Conservation (phyloP, 139 green algal genomes). For the Volvox reticuliferus region DNA sequence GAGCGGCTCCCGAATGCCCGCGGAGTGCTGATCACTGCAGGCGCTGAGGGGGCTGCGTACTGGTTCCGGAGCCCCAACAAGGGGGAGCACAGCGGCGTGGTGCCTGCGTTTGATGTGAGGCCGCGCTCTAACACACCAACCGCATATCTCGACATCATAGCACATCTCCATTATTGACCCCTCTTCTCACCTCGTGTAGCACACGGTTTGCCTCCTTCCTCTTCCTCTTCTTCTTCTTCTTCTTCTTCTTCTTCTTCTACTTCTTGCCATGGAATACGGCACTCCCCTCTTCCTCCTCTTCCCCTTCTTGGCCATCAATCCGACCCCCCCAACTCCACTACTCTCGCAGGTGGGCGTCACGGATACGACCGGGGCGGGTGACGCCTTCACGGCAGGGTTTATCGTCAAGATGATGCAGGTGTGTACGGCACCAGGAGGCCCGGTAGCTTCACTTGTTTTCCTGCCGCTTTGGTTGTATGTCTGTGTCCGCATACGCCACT, state of each 20-base stretch:
- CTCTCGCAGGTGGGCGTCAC: constrained; percentile 69
- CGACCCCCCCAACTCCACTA: neutral
- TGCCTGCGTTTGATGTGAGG: constrained; percentile 71
- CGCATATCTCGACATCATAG: no score
- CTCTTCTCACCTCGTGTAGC: no score
- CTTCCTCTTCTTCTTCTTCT: no score
- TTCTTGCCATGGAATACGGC: no score
- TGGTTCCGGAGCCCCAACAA: constrained; percentile 72
- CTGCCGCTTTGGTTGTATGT: no score
- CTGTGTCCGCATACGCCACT: no score
- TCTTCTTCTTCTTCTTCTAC: no score
- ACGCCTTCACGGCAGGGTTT: constrained; percentile 91
- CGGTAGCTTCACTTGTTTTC: no score
- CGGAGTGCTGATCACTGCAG: constrained; percentile 87
- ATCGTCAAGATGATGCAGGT: constrained; percentile 73
- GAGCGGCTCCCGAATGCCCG: constrained; percentile 65
- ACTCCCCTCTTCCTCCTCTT: neutral
- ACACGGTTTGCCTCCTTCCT: neutral
- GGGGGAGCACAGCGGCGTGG: constrained; percentile 67
- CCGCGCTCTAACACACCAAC: no score
- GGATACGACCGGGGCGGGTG: constrained; percentile 93
- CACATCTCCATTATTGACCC: no score
- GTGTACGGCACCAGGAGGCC: neutral
- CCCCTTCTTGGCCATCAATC: neutral
- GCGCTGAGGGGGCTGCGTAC: constrained; percentile 82